A percentile compares a stretch with the other conserved stretches of the same genome.
phyloP scores from a whole-genome alignment of 78 protist species.

The Andalucia godoyi region DNA sequence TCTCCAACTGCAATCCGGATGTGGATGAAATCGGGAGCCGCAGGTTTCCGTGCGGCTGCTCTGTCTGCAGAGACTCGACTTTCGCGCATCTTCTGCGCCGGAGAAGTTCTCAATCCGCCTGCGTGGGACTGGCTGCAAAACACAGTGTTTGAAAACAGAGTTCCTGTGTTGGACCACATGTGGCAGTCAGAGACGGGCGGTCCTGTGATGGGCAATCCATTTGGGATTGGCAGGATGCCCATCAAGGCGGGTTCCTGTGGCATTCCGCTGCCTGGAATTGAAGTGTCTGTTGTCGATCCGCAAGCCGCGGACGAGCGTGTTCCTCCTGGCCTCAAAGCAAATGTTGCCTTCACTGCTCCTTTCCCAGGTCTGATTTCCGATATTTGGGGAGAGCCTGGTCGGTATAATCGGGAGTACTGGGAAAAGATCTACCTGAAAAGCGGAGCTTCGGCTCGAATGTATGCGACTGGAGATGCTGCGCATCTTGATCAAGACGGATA shows the following conservation, averaged over 20 bases:
- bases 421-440: constrained; percentile 16
- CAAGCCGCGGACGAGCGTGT: neutral
- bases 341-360: constrained; percentile 35
- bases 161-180: constrained; percentile 23
- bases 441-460: constrained; percentile 33
- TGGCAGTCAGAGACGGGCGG: constrained; percentile 42
- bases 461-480: constrained; percentile 62
- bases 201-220: constrained; percentile 8
- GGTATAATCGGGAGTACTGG: constrained; percentile 23
- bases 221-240: neutral
- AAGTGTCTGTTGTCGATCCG: constrained; percentile 10
- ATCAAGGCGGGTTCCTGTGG: constrained; percentile 11
- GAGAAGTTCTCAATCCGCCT: constrained; percentile 11
- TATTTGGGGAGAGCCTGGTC: constrained; percentile 12
- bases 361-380: constrained; percentile 43
- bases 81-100: constrained; percentile 15
- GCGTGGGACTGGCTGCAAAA: constrained; percentile 2
- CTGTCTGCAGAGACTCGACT: constrained; percentile 6
- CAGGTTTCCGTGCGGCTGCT: neutral
- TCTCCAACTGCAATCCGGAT: constrained; percentile 37
- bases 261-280: constrained; percentile 44
- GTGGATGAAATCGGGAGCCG: constrained; percentile 23
- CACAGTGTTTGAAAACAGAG: neutral
- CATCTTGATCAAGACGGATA: constrained; percentile 30
- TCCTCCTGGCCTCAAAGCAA: constrained; percentile 22